A percentile compares a stretch with the other conserved stretches of the same genome.
phyloP scores from a whole-genome alignment of 139 green algal genomes.

The Pseudopediastrum boryanum region DNA sequence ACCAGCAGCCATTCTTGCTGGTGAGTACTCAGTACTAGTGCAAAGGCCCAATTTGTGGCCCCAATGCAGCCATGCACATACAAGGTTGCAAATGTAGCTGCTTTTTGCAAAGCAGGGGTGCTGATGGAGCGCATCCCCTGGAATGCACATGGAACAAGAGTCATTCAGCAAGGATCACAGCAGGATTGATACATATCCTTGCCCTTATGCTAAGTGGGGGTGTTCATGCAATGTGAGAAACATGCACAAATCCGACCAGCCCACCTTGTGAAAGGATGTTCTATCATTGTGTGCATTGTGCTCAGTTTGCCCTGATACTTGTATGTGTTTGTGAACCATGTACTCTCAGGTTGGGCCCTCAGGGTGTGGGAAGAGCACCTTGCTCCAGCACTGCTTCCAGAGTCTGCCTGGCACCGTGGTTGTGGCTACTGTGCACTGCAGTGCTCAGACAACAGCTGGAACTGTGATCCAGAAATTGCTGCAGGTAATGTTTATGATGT shows the following conservation, averaged over 20 bases:
- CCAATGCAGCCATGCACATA: too few species aligned
- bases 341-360: conserved; percentile 63
- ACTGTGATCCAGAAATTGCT: conserved; percentile 82
- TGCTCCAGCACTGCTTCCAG: conserved; percentile 70
- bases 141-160: too few species aligned
- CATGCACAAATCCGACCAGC: not conserved
- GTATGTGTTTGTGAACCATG: not conserved
- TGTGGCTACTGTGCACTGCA: conserved; percentile 76
- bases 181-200: not conserved
- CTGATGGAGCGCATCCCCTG: too few species aligned
- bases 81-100: too few species aligned
- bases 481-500: conserved; percentile 50
- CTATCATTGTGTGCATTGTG: not conserved
- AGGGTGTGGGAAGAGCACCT: conserved; percentile 74
- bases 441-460: conserved; percentile 71
- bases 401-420: conserved; percentile 29
- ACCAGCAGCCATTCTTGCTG: conserved; percentile 69
- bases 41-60: too few species aligned
- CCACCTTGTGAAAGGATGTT: not conserved
- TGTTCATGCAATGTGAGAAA: not conserved
- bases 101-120: too few species aligned
- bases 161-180: not conserved
- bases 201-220: not conserved
- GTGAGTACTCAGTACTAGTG: too few species aligned
- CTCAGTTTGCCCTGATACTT: not conserved